Base-by-base conservation (phyloP, 495 filamentous ascomycete species). In the Penicillium pancosmium region DNA sequence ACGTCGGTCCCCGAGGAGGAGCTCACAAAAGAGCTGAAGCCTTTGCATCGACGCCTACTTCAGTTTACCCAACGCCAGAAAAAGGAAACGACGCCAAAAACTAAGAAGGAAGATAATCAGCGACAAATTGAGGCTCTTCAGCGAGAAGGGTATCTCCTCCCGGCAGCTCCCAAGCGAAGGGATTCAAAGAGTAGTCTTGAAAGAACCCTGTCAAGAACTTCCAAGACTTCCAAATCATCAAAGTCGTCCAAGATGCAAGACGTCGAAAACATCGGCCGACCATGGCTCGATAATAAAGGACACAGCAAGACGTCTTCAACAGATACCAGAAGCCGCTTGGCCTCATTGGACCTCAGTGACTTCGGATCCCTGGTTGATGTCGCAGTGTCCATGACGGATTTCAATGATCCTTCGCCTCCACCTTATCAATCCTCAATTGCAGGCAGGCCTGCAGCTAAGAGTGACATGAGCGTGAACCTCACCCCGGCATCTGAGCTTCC, bases 11-110 rank as follows among this genome's bases (percentile, higher is more conserved):
- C 36, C 12, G 65, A 60, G 25, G 55, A 65, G 31, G 48, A 62
- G 15, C 8, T 41, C 3, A 35, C 41, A 8, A 58, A 40, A 50
- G 50, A 63, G 5, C 44, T 55, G 41, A 78, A 76, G 44, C 73
- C 75, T 10, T 67, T 75, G n/a, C 77, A 76, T 54, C 73, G 74
- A 12, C 77, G 77, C 18, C 69, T 80, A 4, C 60, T 71, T 13
- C 68, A 77, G 27, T 66, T 78, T 23, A 66, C 72, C 19, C 74
- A 75, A 55, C 73, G 75, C n/a, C 72, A 65, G 34, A 74, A 68
- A 53, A 77, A 73, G 40, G 65, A 66, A 48, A 19, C 58, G 0
- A 56, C 73, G 13, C 44, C 69, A 4, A 68, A 59, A 23, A 48
- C 61, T 2, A 78, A 76, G 44, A 25, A 61, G 1, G 70, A 73